Conservation (phyloP, 202 grass and related monocot species). For the Hordeum pubiflorum region DNA sequence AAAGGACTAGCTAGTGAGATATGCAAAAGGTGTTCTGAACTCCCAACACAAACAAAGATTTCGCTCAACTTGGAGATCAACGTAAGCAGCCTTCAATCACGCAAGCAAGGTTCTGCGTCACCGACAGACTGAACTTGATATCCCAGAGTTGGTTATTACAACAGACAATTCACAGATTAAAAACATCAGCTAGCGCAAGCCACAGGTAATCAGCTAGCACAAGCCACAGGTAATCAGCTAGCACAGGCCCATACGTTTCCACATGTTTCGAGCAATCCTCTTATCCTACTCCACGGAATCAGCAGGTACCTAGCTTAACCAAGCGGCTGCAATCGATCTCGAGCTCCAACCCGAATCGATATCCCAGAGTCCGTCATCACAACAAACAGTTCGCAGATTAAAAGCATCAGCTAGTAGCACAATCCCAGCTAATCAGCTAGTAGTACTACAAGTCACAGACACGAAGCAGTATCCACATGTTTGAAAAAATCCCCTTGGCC, state of each 20-base stretch:
- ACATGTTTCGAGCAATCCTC: neutral
- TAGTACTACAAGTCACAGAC: no score
- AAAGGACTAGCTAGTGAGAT: neutral
- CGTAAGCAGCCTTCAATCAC: neutral
- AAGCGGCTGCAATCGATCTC: neutral
- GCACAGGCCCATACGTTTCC: neutral
- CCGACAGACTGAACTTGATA: neutral
- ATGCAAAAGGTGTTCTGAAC: neutral
- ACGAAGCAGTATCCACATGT: neutral
- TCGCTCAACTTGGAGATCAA: neutral
- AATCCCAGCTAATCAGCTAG: no score
- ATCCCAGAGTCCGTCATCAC: no score
- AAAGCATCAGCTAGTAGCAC: no score
- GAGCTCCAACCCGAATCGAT: neutral
- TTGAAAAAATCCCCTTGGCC: neutral
- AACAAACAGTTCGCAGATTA: no score
- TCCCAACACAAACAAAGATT: neutral
- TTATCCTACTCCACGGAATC: neutral
- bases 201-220: neutral
- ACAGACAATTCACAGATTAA: neutral
- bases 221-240: neutral
- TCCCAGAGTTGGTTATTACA: neutral
- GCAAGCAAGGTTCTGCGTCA: neutral
- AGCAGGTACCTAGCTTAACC: neutral
- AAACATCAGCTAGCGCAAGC: neutral